Evolutionary conservation across 2,329 filamentous ascomycete genomes (phyloP).

Genomic region (Metarhizium guizhouense): DNA sequence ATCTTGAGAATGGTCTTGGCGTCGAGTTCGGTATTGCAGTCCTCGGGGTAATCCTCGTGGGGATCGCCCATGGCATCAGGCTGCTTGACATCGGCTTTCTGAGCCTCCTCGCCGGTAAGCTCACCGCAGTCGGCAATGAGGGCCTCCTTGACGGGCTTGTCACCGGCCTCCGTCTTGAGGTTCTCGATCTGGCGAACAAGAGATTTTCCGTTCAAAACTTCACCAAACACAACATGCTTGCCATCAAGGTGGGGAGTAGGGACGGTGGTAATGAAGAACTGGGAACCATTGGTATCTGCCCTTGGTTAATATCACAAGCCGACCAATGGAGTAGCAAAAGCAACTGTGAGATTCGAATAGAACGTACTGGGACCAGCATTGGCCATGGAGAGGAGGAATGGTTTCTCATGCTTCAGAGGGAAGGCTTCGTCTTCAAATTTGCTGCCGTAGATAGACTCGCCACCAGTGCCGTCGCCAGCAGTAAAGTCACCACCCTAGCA

Average conservation of each 20-base stretch:
- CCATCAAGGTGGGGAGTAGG: slow-evolving; percentile 88
- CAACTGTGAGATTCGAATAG: too few relatives aligned
- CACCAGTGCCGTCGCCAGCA: slow-evolving; percentile 84
- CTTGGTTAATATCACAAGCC: background rate
- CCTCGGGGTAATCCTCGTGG: slow-evolving; percentile 94
- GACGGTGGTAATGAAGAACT: slow-evolving; percentile 97
- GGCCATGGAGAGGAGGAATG: slow-evolving; percentile 94
- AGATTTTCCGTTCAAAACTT: slow-evolving; percentile 88
- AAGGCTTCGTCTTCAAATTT: slow-evolving; percentile 99
- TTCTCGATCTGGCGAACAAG: slow-evolving; percentile 87
- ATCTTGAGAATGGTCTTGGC: slow-evolving; percentile 67
- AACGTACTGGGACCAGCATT: slow-evolving; percentile 81
- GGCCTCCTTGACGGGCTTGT: slow-evolving; percentile 69
- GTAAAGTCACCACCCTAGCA: slow-evolving; percentile 88
- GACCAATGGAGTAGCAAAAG: background rate
- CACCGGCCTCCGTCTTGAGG: slow-evolving; percentile 59
- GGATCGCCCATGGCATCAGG: slow-evolving; percentile 78
- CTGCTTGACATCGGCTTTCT: slow-evolving; percentile 55
- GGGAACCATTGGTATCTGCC: slow-evolving; percentile 83
- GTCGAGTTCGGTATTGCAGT: slow-evolving; percentile 55
- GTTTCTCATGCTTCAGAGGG: slow-evolving; percentile 79
- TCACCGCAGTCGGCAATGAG: slow-evolving; percentile 79
- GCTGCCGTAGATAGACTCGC: slow-evolving; percentile 93
- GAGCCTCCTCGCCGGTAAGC: slow-evolving; percentile 62
- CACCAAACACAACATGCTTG: slow-evolving; percentile 96